phyloP scores from a whole-genome alignment of 495 filamentous ascomycete species.

The Glutinoglossum americanum region DNA sequence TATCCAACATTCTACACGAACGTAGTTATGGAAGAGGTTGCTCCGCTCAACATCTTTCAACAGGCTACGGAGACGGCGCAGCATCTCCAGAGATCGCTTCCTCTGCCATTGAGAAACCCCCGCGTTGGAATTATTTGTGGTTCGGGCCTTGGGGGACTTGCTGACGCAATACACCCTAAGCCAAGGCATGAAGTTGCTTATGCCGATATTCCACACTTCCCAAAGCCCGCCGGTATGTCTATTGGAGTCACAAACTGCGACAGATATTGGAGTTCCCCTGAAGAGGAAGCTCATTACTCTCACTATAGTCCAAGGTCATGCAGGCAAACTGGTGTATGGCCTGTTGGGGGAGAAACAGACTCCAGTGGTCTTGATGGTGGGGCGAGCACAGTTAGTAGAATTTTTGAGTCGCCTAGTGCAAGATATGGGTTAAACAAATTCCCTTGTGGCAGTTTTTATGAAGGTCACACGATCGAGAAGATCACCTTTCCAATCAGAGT shows the following conservation, averaged over 20 bases:
- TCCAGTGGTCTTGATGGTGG: constrained; percentile 50
- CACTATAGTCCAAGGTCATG: constrained; percentile 32
- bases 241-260: background rate
- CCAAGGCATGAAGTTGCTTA: constrained; percentile 38
- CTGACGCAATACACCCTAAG: constrained; percentile 29
- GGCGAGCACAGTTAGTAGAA: constrained; percentile 46
- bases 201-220: constrained; percentile 41
- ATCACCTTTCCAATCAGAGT: constrained; percentile 52
- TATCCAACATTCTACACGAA: background rate
- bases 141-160: constrained; percentile 49
- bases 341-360: constrained; percentile 28
- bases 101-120: constrained; percentile 27
- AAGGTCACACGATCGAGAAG: constrained; percentile 46
- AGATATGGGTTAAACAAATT: background rate
- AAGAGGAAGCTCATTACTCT: background rate
- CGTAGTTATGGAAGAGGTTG: background rate
- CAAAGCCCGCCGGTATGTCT: constrained; percentile 36
- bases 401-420: background rate
- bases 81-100: constrained; percentile 21
- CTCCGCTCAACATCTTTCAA: constrained; percentile 9
- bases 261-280: background rate
- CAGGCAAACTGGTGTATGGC: constrained; percentile 53
- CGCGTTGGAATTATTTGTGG: constrained; percentile 52
- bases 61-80: constrained; percentile 21
- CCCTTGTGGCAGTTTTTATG: constrained; percentile 45